Percentiles rank a stretch among this genome's conserved stretches.
Conservation (phyloP, 805 yeast genomes). For the Candida namnaoensis region DNA sequence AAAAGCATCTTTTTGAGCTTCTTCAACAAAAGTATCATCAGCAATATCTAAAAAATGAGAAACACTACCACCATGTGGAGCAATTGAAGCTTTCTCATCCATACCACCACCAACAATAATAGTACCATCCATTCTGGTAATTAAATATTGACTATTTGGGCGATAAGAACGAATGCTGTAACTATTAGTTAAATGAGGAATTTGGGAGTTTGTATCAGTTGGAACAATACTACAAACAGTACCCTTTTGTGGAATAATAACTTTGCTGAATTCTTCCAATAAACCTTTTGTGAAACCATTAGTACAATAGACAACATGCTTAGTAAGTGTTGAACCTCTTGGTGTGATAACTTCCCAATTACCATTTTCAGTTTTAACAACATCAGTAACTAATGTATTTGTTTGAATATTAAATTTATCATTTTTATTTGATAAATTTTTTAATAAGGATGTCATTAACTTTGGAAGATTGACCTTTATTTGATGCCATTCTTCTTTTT, state of each 20-base stretch:
- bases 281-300: constrained; percentile 28
- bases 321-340: constrained; percentile 20
- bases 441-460: constrained; percentile 24
- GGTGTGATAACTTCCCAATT: constrained; percentile 23
- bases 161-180: constrained; percentile 20
- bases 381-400: constrained; percentile 27
- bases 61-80: constrained; percentile 4
- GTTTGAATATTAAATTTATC: constrained; percentile 32
- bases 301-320: constrained; percentile 22
- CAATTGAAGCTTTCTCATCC: constrained; percentile 4
- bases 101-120: constrained; percentile 27
- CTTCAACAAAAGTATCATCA: constrained; percentile 26
- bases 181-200: constrained; percentile 27
- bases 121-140: constrained; percentile 30
- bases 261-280: constrained; percentile 17
- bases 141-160: constrained; percentile 24
- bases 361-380: constrained; percentile 16
- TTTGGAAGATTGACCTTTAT: no score
- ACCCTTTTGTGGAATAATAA: constrained; percentile 28
- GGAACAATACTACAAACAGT: constrained; percentile 21
- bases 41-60: constrained; percentile 19
- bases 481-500: no score
- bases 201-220: constrained; percentile 8
- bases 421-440: constrained; percentile 13
- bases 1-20: constrained; percentile 15